Evolutionary conservation across 2,329 filamentous ascomycete genomes (phyloP).

Genomic region (Epichloe typhina): DNA sequence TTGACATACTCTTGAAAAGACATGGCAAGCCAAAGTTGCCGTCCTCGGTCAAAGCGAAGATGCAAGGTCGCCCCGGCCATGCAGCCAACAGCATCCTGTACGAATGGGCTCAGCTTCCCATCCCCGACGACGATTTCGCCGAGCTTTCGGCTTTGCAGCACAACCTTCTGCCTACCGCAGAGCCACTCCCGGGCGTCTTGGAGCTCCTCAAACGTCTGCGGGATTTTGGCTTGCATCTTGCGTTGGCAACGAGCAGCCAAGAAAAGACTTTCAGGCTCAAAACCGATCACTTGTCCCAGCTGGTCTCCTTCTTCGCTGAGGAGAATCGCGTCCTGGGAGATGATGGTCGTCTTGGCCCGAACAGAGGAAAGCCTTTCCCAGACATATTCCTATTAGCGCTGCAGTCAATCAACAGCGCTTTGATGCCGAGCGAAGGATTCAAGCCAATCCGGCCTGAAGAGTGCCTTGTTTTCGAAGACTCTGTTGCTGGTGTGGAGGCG

Average conservation of each 20-base stretch:
- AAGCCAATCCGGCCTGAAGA: not conserved
- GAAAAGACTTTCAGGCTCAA: not conserved
- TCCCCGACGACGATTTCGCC: not conserved
- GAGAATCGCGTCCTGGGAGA: not conserved
- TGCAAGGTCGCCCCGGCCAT: not conserved
- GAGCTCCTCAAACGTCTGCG: not conserved
- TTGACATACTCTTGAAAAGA: not conserved
- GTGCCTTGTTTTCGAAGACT: slow-evolving; percentile 2
- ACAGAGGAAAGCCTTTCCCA: not conserved
- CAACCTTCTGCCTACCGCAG: not conserved
- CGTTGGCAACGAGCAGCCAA: not conserved
- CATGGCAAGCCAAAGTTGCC: not conserved
- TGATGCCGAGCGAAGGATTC: not conserved
- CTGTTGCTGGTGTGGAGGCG: not conserved
- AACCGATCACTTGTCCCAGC: not conserved
- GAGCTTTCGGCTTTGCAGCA: not conserved
- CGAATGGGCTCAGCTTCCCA: not conserved
- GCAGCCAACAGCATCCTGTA: not conserved
- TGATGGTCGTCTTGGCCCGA: not conserved
- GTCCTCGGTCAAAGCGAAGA: not conserved
- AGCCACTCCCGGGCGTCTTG: not conserved
- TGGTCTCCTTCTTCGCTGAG: not conserved
- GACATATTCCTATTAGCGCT: not conserved
- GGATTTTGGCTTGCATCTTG: not conserved
- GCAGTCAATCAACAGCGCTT: not conserved